phyloP scores from a whole-genome alignment of 2,329 filamentous ascomycete genomes.

The Hypoxylon sp. region DNA sequence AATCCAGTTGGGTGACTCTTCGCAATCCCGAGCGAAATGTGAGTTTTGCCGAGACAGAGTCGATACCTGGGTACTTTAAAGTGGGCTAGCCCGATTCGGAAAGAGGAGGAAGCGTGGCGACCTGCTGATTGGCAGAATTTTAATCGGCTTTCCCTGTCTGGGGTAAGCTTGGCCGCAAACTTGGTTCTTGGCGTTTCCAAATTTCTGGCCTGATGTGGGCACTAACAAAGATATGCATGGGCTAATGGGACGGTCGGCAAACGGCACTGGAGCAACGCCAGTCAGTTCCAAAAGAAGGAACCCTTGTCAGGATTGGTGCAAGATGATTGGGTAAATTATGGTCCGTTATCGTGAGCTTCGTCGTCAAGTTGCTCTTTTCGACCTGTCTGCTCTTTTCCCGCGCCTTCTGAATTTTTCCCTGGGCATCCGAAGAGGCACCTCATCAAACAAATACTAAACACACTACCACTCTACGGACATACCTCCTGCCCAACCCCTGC shows the following conservation, averaged over 20 bases:
- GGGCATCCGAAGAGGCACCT: conserved; percentile 20
- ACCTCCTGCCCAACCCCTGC: conserved; percentile 24
- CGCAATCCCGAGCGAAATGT: conserved; percentile 7
- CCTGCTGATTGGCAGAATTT: conserved; percentile 34
- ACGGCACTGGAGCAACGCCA: conserved; percentile 44
- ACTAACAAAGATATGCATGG: conserved; percentile 17
- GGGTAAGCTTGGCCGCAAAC: conserved; percentile 30
- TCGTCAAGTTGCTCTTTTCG: conserved; percentile 32
- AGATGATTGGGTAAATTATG: conserved; percentile 37
- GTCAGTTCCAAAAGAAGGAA: conserved; percentile 32
- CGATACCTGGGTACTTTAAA: conserved; percentile 17
- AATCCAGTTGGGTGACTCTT: conserved; percentile 14
- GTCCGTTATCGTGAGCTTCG: conserved; percentile 46
- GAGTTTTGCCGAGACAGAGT: conserved; percentile 24
- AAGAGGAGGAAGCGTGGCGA: conserved; percentile 27
- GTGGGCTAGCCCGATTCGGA: conserved; percentile 38
- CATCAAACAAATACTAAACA: conserved; percentile 36
- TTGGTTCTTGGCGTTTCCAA: conserved; percentile 40
- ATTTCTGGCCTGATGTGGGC: conserved; percentile 38
- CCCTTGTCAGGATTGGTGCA: conserved; percentile 31
- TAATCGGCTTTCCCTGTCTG: conserved; percentile 33
- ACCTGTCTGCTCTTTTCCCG: conserved; percentile 23
- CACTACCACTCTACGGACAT: conserved; percentile 21
- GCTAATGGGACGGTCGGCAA: conserved; percentile 30
- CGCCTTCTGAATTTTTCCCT: conserved; percentile 24